Conservation (phyloP, 768 basidiomycete genomes). For the Mycena amicta region DNA sequence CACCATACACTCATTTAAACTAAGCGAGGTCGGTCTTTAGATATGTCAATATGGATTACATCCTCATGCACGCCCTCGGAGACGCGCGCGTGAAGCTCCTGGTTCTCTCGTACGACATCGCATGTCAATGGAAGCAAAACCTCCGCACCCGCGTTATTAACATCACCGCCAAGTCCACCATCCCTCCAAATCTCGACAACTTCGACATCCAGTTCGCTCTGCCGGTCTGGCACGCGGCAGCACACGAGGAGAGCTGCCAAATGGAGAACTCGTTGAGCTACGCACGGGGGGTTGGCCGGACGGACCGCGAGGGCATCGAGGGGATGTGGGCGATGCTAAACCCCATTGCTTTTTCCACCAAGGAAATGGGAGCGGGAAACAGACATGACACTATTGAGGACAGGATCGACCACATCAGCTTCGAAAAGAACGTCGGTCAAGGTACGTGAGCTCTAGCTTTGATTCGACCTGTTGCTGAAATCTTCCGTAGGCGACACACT, state of each 20-base stretch:
- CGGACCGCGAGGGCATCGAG: slow-evolving; percentile 37
- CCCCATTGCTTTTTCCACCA: slow-evolving; percentile 24
- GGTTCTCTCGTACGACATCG: no score
- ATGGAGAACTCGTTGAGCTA: slow-evolving; percentile 10
- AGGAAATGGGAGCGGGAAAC: slow-evolving; percentile 32
- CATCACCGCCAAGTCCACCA: background rate
- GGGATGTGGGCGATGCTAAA: slow-evolving; percentile 32
- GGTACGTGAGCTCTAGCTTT: no score
- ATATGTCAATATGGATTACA: no score
- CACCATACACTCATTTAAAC: background rate
- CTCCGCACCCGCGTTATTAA: background rate
- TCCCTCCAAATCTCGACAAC: no score
- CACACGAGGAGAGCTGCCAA: slow-evolving; percentile 12
- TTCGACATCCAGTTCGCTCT: background rate
- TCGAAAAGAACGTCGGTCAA: slow-evolving; percentile 13
- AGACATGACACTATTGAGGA: slow-evolving; percentile 31
- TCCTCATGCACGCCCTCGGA: no score
- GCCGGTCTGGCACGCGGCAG: slow-evolving; percentile 10
- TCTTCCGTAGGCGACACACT: slow-evolving; percentile 1
- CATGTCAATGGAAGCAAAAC: no score
- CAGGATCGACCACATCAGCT: slow-evolving; percentile 22
- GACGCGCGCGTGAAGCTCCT: no score
- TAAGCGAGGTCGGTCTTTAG: no score
- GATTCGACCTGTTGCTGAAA: no score
- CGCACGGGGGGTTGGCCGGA: slow-evolving; percentile 22